Conservation (phyloP, 2,329 filamentous ascomycete species). For the Calonectria honghensis region DNA sequence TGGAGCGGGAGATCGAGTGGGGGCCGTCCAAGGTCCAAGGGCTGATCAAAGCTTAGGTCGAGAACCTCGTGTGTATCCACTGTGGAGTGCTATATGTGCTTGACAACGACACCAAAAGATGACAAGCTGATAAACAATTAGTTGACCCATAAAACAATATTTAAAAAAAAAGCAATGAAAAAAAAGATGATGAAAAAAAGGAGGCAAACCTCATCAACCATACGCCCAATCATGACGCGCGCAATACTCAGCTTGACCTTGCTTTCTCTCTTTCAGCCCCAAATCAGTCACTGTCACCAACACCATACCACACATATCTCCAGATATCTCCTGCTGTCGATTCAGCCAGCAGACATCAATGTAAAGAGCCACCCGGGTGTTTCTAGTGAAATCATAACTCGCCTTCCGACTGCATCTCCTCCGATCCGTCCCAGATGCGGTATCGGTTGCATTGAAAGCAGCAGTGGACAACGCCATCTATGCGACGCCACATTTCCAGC, state of each 20-base stretch:
- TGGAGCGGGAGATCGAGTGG: conserved; percentile 14
- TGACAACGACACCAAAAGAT: not conserved
- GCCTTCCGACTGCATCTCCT: not conserved
- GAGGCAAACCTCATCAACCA: not conserved
- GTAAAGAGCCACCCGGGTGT: not conserved
- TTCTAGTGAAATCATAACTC: not conserved
- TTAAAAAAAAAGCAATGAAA: not conserved
- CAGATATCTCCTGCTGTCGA: not conserved
- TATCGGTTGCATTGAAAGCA: not conserved
- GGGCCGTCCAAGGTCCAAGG: conserved; percentile 8
- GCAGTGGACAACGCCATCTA: not conserved
- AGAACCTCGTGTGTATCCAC: conserved; percentile 15
- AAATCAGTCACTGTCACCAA: not conserved
- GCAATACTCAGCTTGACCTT: not conserved
- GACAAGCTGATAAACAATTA: not conserved
- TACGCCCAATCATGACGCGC: not conserved
- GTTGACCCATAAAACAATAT: not conserved
- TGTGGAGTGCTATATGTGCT: not conserved
- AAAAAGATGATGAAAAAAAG: not conserved
- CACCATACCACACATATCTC: not conserved
- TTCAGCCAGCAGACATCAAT: not conserved
- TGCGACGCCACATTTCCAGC: not conserved
- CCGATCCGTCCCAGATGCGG: not conserved
- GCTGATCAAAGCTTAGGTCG: conserved; percentile 24
- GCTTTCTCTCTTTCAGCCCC: not conserved